Conservation (phyloP, 257 asterid genomes). For the Nicotiana attenuata region DNA sequence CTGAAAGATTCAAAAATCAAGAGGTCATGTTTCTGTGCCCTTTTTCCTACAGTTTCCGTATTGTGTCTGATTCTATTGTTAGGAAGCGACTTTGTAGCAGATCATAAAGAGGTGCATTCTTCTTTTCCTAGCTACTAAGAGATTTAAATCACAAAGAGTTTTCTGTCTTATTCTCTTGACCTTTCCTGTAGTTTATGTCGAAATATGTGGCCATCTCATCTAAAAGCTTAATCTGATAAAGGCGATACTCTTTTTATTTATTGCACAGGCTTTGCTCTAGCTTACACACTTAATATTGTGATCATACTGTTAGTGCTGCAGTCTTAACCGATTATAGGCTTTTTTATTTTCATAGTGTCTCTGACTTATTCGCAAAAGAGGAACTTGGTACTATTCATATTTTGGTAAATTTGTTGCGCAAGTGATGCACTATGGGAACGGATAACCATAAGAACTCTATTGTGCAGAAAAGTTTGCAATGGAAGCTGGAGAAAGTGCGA, state of each 20-base stretch:
- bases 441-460: not conserved
- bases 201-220: too few species aligned
- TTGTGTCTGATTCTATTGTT: conserved; percentile 30
- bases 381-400: not conserved
- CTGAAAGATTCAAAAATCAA: conserved; percentile 32
- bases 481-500: conserved; percentile 24
- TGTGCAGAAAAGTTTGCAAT: conserved; percentile 39
- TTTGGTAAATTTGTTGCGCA: not conserved
- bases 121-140: too few species aligned
- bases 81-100: conserved; percentile 25
- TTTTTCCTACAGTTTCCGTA: conserved; percentile 36
- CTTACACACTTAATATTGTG: not conserved
- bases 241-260: too few species aligned
- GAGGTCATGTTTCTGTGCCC: conserved; percentile 30
- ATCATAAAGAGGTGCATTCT: conserved; percentile 36
- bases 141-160: not conserved
- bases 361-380: not conserved
- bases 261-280: not conserved
- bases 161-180: not conserved
- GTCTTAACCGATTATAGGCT: not conserved
- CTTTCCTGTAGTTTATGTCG: not conserved
- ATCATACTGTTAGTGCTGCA: not conserved
- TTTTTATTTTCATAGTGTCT: not conserved
- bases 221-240: too few species aligned
- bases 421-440: not conserved